Base-by-base conservation (phyloP, 164 flowering plant genomes). In the Platanus orientalis region DNA sequence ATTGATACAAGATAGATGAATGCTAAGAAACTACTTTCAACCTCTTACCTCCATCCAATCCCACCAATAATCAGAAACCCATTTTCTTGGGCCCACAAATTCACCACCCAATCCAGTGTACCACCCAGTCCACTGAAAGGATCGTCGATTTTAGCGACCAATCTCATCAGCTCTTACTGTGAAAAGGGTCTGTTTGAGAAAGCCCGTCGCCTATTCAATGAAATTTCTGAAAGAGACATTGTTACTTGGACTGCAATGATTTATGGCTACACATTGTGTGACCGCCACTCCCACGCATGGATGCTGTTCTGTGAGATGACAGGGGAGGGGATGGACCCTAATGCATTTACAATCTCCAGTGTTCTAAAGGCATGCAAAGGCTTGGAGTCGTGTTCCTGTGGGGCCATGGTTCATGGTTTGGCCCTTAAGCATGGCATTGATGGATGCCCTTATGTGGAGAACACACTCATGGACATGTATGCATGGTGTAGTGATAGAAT, bases 231-330 rank as follows among this genome's bases (percentile, higher is more conserved):
- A 0, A 67, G 82, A 73, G 96, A 90, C 47, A 87, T 92, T 6
- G 89, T 93, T 45, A 64, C 90, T 4, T 90, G 98, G 98, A 87
- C 97, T 0, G 79, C 84, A 60, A 82, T 90, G 94, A 83, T 93
- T 13, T 21, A 84, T 0, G 96, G 92, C 16, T 86, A 82, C 78
- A 68, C 87, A 1, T 79, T 82, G 7, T 76, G 83, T 53, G 73
- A 68, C 27, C 67, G 53, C n/a, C 55, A 81, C 61, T 1, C 19
- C 24, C 66, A 66, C 5, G 96, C 96, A 14, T 90, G 88, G 94
- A 4, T 6, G 19, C 10, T 73, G 73, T 89, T 90, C 56, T 17
- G 61, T 27, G 79, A 78, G 36, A 88, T 93, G 97, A 20, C 70
- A 21, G 71, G 62, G 45, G 76, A 57, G 20, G 83, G 65, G 17